These are phyloP conservation scores for Neolecta irregularis DNA, from an alignment of 1,139 yeast genomes.

Conservation along the genomic window DNA sequence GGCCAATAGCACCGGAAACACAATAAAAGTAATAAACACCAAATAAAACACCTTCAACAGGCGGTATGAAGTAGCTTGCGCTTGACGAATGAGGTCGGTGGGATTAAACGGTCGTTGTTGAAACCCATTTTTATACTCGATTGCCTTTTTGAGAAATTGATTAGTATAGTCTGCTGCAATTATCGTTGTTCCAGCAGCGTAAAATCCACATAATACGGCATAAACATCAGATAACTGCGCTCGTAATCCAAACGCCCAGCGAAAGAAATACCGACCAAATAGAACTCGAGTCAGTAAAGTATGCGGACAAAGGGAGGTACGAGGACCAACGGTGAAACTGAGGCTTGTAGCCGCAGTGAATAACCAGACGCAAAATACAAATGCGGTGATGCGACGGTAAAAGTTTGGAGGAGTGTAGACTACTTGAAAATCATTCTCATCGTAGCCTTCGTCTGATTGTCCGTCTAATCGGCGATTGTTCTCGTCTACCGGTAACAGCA, in stretches of 20 bases:
- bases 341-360: conserved; percentile 40
- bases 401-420: conserved; percentile 82
- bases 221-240: conserved; percentile 13
- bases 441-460: conserved; percentile 29
- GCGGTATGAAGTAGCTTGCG: neutral
- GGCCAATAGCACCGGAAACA: conserved; percentile 12
- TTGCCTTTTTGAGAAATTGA: neutral
- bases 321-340: conserved; percentile 20
- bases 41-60: conserved; percentile 8
- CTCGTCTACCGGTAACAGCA: conserved; percentile 72
- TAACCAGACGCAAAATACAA: conserved; percentile 53
- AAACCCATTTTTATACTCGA: neutral
- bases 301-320: neutral
- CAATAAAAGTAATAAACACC: conserved; percentile 6
- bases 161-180: conserved; percentile 1
- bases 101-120: neutral
- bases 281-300: conserved; percentile 13
- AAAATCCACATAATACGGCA: conserved; percentile 14
- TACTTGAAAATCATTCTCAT: conserved; percentile 39
- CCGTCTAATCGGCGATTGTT: conserved; percentile 49
- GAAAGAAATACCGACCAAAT: conserved; percentile 20
- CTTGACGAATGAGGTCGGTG: neutral
- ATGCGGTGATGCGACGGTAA: conserved; percentile 38
- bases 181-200: conserved; percentile 2
- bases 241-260: conserved; percentile 6